These are phyloP conservation scores for Hypoxylon perforatum DNA, from an alignment of 495 filamentous ascomycete genomes.

Conservation along the genomic window DNA sequence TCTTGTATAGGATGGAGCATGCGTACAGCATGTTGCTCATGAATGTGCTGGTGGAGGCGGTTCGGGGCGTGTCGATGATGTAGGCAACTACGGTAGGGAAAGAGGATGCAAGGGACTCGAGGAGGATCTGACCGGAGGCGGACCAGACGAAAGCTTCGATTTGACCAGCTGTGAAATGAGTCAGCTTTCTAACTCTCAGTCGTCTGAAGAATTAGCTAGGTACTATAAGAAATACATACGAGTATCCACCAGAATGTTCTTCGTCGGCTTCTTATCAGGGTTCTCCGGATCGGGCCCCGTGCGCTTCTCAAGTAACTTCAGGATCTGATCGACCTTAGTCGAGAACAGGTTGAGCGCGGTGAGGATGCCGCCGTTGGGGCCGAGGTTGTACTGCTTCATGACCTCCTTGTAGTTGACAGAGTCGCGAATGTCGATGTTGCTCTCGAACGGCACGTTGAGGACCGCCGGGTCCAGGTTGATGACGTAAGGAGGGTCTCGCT, in stretches of 20 bases:
- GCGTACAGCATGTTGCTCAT: slow-evolving; percentile 99
- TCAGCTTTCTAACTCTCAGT: slow-evolving; percentile 1
- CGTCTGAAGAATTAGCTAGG: background rate
- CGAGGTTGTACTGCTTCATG: slow-evolving; percentile 98
- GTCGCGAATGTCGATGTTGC: slow-evolving; percentile 99
- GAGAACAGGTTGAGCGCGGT: slow-evolving; percentile 96
- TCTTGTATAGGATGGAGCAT: slow-evolving; percentile 98
- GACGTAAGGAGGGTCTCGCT: slow-evolving; percentile 84
- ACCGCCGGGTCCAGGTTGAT: slow-evolving; percentile 98
- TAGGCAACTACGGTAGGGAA: slow-evolving; percentile 98
- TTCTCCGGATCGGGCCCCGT: slow-evolving; percentile 70
- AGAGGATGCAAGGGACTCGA: slow-evolving; percentile 88
- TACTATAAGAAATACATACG: slow-evolving; percentile 49
- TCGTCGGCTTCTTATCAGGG: slow-evolving; percentile 71
- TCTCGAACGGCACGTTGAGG: slow-evolving; percentile 92
- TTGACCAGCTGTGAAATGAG: slow-evolving; percentile 69
- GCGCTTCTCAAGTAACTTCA: slow-evolving; percentile 89
- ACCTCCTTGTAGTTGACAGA: slow-evolving; percentile 99
- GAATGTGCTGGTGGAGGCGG: slow-evolving; percentile 91
- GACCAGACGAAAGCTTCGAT: slow-evolving; percentile 99
- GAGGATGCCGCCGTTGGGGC: slow-evolving; percentile 97
- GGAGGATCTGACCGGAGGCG: slow-evolving; percentile 90
- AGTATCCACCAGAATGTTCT: slow-evolving; percentile 91
- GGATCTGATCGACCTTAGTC: slow-evolving; percentile 96
- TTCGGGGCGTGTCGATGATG: slow-evolving; percentile 94